Base-by-base conservation (phyloP, 345 rosid species). In the Acer campestre region DNA sequence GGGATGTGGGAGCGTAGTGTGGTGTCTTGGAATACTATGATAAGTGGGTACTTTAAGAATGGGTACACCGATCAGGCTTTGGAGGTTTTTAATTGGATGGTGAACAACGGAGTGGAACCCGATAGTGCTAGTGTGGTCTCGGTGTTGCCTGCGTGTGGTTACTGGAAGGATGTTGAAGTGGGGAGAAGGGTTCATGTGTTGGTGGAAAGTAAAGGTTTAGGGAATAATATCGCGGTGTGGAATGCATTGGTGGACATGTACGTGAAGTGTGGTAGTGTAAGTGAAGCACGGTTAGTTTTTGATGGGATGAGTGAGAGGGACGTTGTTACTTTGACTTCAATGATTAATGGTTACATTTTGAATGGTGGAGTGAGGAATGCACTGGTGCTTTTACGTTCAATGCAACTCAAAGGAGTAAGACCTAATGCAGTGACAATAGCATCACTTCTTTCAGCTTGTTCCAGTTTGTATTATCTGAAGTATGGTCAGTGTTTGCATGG, bases 161-260 rank as follows among this genome's bases (percentile, higher is more conserved):
- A 75, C 80, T 78, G 88, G 89, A 87, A 84, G 85, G 89, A 87
- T 71, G 74, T 87, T 75, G 84, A 81, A 58, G 70, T 66, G 51
- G 96, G 95, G 35, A 88, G 88, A 79, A 79, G 71, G 75, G 84
- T 90, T 85, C 92, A 90, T 85, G 78, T 63, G 0, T 40, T 86
- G 78, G 80, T 85, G 76, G 89, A 85, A 51, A 83, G 84, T 78
- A 86, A 78, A 71, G 81, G 81, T 70, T 78, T 88, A 11, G 89
- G 83, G 2, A 85, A 85, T 64, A 89, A 70, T 3, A 74, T 87
- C 17, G 82, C 69, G 35, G 92, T 83, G 48, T 80, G 84, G 80
- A 91, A 88, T 80, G 92, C 85, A 0, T 78, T 91, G 86, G 88
- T 90, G 69, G 89, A 91, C 56, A 91, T 91, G 93, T 91, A 86